Evolutionary conservation across 768 basidiomycete genomes (phyloP).

Genomic region (Suillus hirtellus): DNA sequence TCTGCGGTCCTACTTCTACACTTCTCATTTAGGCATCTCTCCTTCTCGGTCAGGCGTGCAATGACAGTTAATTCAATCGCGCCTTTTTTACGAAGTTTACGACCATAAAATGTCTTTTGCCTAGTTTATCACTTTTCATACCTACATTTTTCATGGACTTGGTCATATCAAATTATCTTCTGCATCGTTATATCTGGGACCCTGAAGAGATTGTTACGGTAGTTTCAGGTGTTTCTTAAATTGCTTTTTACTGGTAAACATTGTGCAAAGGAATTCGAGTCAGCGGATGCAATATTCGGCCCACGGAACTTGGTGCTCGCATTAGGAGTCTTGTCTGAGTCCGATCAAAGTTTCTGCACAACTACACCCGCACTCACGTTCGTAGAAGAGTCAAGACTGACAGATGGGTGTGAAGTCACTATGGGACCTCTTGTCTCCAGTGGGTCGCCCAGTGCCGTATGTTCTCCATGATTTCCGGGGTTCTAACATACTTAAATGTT

Average conservation of each 20-base stretch:
- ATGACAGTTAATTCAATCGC: slow-evolving; percentile 12
- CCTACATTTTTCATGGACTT: slow-evolving; percentile 18
- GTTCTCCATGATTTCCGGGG: slow-evolving; percentile 25
- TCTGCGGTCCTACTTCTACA: slow-evolving; percentile 3
- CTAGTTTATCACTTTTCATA: slow-evolving; percentile 20
- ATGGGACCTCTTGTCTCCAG: slow-evolving; percentile 91
- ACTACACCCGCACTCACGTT: background rate
- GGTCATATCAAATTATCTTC: slow-evolving; percentile 20
- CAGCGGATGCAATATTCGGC: background rate
- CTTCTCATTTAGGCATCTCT: background rate
- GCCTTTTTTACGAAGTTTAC: slow-evolving; percentile 11
- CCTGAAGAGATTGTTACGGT: slow-evolving; percentile 11
- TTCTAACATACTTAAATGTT: slow-evolving; percentile 3
- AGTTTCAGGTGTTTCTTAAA: slow-evolving; percentile 15
- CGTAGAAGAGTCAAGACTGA: background rate
- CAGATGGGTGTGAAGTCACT: slow-evolving; percentile 95
- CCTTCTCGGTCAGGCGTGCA: background rate
- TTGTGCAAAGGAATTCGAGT: background rate
- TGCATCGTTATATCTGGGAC: slow-evolving; percentile 19
- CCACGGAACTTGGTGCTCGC: background rate
- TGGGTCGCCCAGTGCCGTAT: slow-evolving; percentile 91
- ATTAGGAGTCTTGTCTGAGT: too few species aligned
- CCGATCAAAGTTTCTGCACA: background rate
- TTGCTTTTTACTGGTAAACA: slow-evolving; percentile 1
- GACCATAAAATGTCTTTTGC: slow-evolving; percentile 13